phyloP scores from a whole-genome alignment of 768 basidiomycete genomes.

The Termitomyces sp. region DNA sequence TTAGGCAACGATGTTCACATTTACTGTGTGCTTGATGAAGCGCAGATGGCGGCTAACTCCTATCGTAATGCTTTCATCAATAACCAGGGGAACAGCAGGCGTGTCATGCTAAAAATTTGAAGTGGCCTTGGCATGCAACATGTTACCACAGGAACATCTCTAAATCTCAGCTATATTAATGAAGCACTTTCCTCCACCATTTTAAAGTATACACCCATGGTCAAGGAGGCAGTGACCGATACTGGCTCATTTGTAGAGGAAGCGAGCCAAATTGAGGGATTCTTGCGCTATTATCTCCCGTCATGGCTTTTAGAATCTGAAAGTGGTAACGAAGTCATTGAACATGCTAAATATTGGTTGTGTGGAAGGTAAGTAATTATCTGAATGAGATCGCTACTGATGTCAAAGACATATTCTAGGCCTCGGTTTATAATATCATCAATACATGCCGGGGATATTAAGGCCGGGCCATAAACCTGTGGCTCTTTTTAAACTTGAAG shows the following conservation, averaged over 20 bases:
- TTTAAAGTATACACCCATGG: neutral
- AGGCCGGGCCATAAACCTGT: neutral
- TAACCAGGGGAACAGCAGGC: neutral
- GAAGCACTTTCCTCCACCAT: neutral
- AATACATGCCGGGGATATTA: too few species aligned
- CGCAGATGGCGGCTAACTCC: neutral
- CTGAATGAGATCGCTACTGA: too few species aligned
- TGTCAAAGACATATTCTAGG: too few species aligned
- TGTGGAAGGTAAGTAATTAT: neutral
- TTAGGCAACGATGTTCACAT: neutral
- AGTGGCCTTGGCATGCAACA: neutral
- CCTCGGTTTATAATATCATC: too few species aligned
- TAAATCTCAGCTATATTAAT: neutral
- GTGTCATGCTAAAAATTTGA: neutral
- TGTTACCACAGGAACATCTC: neutral
- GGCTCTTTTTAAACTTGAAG: neutral
- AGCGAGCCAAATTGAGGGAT: neutral
- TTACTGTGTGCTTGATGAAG: conserved; percentile 1
- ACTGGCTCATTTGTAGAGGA: neutral
- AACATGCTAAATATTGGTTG: neutral
- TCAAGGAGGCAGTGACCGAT: neutral
- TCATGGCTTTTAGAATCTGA: neutral
- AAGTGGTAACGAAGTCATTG: neutral
- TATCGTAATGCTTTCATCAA: neutral
- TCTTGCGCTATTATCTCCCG: neutral